phyloP scores from a whole-genome alignment of 345 rosid genomes.

The Mercurialis annua region DNA sequence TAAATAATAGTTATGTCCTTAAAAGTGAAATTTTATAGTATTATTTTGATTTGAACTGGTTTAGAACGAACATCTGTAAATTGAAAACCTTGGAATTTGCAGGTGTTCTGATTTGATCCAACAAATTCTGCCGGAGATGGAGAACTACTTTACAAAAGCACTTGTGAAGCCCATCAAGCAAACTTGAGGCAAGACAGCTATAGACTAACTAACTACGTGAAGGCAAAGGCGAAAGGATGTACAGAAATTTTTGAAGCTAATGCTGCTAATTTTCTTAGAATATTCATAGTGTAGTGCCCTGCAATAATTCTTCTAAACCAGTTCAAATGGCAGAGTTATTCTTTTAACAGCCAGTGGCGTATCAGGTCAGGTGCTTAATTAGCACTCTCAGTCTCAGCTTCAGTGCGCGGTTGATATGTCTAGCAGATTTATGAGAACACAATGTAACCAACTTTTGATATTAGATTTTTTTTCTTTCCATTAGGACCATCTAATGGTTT shows the following conservation, averaged over 20 bases:
- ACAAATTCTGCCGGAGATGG: conserved; percentile 52
- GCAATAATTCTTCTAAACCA: no score
- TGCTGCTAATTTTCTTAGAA: neutral
- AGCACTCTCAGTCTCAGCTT: neutral
- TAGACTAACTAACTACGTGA: conserved; percentile 1
- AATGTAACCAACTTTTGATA: no score
- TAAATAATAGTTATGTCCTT: no score
- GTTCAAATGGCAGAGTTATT: neutral
- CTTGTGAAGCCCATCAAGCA: conserved; percentile 35
- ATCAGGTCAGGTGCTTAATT: neutral
- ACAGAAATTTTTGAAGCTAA: conserved; percentile 18
- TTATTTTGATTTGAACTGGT: no score
- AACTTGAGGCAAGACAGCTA: conserved; percentile 20
- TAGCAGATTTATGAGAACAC: no score
- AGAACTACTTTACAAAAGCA: conserved; percentile 38
- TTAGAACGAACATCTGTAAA: neutral
- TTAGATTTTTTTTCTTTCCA: no score
- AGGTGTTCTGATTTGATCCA: conserved; percentile 46
- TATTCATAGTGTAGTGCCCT: neutral
- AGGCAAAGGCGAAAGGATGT: conserved; percentile 4
- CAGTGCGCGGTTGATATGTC: no score
- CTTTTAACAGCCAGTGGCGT: neutral
- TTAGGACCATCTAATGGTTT: no score
- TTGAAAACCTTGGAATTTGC: conserved; percentile 7
- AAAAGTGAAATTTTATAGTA: no score